Evolutionary conservation across 2,329 filamentous ascomycete species (phyloP).

Genomic region (Coleophoma crateriformis): DNA sequence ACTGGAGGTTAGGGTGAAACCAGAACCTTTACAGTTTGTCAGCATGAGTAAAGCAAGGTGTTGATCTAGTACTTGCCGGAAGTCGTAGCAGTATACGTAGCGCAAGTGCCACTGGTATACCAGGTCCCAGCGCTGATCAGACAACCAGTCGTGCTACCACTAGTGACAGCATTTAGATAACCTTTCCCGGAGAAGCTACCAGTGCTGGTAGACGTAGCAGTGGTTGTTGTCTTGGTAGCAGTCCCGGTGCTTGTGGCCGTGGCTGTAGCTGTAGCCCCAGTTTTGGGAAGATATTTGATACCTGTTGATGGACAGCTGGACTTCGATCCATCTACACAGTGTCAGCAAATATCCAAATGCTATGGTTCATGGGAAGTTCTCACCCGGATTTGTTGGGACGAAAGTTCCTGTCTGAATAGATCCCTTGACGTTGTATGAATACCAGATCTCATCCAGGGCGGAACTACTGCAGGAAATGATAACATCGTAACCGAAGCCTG

Average conservation of each 20-base stretch:
- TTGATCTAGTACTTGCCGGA: slow-evolving; percentile 34
- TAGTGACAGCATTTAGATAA: slow-evolving; percentile 48
- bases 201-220: slow-evolving; percentile 27
- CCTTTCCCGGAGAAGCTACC: slow-evolving; percentile 45
- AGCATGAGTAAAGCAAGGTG: too few species aligned
- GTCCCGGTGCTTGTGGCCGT: slow-evolving; percentile 34
- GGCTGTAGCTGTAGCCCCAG: slow-evolving; percentile 55
- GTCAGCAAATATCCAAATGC: not conserved
- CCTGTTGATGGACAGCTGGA: slow-evolving; percentile 57
- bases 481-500: slow-evolving; percentile 37
- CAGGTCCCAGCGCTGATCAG: slow-evolving; percentile 62
- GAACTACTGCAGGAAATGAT: slow-evolving; percentile 38
- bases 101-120: slow-evolving; percentile 64
- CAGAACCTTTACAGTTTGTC: slow-evolving; percentile 10
- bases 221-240: slow-evolving; percentile 10
- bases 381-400: slow-evolving; percentile 27
- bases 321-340: slow-evolving; percentile 7
- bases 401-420: slow-evolving; percentile 44
- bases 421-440: slow-evolving; percentile 46
- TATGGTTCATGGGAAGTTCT: too few species aligned
- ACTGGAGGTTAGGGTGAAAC: slow-evolving; percentile 45
- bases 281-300: slow-evolving; percentile 50
- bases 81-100: slow-evolving; percentile 52
- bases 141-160: slow-evolving; percentile 51
- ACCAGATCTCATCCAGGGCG: slow-evolving; percentile 46